phyloP scores from a whole-genome alignment of 805 yeast genomes.

The Hanseniaspora pseudoguilliermondii region DNA sequence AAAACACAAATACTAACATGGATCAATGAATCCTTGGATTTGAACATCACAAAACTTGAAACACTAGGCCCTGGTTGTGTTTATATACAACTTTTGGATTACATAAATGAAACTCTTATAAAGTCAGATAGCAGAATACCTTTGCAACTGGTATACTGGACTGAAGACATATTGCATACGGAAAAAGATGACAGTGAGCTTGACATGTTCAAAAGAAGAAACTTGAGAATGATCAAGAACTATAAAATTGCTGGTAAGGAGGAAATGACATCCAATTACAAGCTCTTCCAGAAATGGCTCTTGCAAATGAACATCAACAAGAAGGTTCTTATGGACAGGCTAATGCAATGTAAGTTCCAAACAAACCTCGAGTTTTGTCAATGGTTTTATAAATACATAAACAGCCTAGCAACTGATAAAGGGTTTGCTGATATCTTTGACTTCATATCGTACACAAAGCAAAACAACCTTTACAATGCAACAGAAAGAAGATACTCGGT shows the following conservation, averaged over 20 bases:
- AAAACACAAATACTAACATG: conserved; percentile 45
- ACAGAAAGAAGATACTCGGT: conserved; percentile 36
- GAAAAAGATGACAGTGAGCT: neutral
- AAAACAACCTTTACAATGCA: conserved; percentile 62
- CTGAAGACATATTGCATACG: neutral
- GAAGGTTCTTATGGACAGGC: conserved; percentile 63
- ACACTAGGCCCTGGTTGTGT: conserved; percentile 95
- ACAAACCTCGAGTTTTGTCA: conserved; percentile 90
- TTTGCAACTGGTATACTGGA: conserved; percentile 7
- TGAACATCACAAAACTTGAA: conserved; percentile 66
- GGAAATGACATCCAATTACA: conserved; percentile 69
- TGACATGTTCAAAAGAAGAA: neutral
- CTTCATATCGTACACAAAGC: conserved; percentile 26
- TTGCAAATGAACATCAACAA: conserved; percentile 56
- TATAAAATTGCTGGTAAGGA: conserved; percentile 39
- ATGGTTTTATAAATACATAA: conserved; percentile 64
- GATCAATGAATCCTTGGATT: conserved; percentile 60
- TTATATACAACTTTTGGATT: conserved; percentile 82
- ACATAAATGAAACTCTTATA: conserved; percentile 71
- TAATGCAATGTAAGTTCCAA: conserved; percentile 80
- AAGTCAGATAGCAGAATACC: conserved; percentile 26
- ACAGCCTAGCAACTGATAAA: neutral
- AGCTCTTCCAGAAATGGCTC: conserved; percentile 73
- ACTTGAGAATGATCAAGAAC: conserved; percentile 18
- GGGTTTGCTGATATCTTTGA: conserved; percentile 1